Base-by-base conservation (phyloP, 1,284 basidiomycete genomes). In the Limonomyces culmigenus region DNA sequence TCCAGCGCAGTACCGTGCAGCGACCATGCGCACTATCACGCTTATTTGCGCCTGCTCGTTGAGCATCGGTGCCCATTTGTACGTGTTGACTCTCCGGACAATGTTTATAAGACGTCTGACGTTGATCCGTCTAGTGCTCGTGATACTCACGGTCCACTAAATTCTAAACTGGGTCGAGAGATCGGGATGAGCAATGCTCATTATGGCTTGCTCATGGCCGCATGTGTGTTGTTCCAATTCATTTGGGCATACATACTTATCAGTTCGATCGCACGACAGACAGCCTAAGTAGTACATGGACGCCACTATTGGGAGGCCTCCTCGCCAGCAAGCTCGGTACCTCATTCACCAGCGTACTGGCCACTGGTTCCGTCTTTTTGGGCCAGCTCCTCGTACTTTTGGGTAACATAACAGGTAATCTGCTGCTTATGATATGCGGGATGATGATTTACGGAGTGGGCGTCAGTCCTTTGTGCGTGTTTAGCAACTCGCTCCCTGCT, bases 251-350 rank as follows among this genome's bases (percentile, higher is more conserved):
- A n/a, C n/a, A n/a, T n/a, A n/a, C n/a, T n/a, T n/a, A n/a, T n/a
- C n/a, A n/a, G n/a, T n/a, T n/a, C n/a, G n/a, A n/a, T n/a, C n/a
- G n/a, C n/a, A n/a, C n/a, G n/a, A n/a, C n/a, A n/a, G n/a, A n/a
- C n/a, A 78, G 72, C 38, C 53, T 85, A 25, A 85, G 84, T 48
- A 73, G 74, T 41, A 84, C 80, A 29, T 84, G 80, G 80, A 85
- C 81, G 8, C 79, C 80, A 1, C 61, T 85, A 3, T 61, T 81
- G 0, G 77, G 74, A 12, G 76, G 77, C 3, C 42, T 83, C 11
- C 58, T 83, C 32, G 70, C 75, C 4, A 73, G 72, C 40, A 63
- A 64, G 36, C 62, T 85, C 3, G 78, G 79, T 16, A 79, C 76
- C 15, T 78, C 76, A 0, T 52, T 62, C 29, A 71, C 74, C 0